Evolutionary conservation across 139 green algal genomes (phyloP).

Genomic region (Chlorella ohadii): DNA sequence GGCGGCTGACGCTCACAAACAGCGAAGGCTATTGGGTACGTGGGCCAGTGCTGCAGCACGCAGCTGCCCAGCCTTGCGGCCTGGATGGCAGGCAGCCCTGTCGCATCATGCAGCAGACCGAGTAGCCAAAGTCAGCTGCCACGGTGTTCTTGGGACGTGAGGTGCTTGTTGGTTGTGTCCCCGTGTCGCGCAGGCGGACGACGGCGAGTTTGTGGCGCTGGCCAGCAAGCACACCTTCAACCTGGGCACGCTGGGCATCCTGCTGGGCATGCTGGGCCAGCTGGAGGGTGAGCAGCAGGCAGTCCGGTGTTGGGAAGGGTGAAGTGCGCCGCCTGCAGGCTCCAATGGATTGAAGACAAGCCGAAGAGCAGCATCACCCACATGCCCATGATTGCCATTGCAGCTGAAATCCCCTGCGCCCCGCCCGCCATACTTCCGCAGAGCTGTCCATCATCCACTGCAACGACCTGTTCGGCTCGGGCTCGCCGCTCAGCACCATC

Average conservation of each 20-base stretch:
- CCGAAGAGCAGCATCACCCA: too few species aligned
- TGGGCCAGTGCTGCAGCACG: background rate
- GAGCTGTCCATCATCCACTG: constrained; percentile 60
- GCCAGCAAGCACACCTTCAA: constrained; percentile 69
- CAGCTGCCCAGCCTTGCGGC: too few species aligned
- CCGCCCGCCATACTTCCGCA: background rate
- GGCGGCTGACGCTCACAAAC: constrained; percentile 58
- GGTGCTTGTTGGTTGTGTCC: too few species aligned
- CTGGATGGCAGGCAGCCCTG: too few species aligned
- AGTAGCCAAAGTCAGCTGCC: too few species aligned
- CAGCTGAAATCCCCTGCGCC: background rate
- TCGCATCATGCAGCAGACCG: too few species aligned
- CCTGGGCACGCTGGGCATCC: constrained; percentile 55
- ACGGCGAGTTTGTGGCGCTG: constrained; percentile 63
- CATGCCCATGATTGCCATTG: too few species aligned
- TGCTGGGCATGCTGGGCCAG: constrained; percentile 52
- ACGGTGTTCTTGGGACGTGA: too few species aligned
- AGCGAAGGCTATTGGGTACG: constrained; percentile 61
- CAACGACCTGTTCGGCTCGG: constrained; percentile 59
- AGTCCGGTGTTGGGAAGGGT: background rate
- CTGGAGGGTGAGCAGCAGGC: constrained; percentile 47
- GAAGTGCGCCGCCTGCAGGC: too few species aligned
- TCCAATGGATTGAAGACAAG: too few species aligned
- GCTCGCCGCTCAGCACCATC: constrained; percentile 38
- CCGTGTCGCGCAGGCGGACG: constrained; percentile 33